Base-by-base conservation (phyloP, 2,329 filamentous ascomycete species). In the Pseudonectria buxi region DNA sequence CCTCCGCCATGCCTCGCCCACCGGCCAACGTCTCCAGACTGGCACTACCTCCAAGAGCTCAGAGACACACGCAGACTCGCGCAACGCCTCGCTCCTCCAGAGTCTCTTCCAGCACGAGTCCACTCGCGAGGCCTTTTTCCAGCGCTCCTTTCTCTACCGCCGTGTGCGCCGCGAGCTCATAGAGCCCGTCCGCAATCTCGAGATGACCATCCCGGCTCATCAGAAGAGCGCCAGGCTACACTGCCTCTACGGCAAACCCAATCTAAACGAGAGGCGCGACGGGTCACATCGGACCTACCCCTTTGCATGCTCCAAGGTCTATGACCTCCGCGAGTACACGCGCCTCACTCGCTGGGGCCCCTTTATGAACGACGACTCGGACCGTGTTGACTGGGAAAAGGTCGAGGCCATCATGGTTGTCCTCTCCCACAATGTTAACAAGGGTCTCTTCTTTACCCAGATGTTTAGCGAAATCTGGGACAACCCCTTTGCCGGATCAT, bases 321-420 rank as follows among this genome's bases (percentile, higher is more conserved):
- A 89, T 46, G 83, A 89, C 52, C 59, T 89, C 31, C 69, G 84
- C 1, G 71, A 81, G 45, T 85, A 86, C 56, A 82, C 74, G 0
- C 55, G 63, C 2, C 55, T 59, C 16, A 81, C 72, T 1, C 56
- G 68, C 25, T 89, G 84, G 83, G 85, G 85, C 0, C 85, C 85
- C 0, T 89, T 86, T 49, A 62, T 72, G 50, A 64, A 74, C 32
- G 83, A 88, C 50, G 75, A 72, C 2, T 70, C 66, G 3, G 69
- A 68, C 34, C 58, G 61, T 5, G 79, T 86, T 0, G 83, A 90
- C 57, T 90, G 85, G 85, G 83, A 89, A 58, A 86, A 84, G 62
- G 62, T 88, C 10, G 84, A 89, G 58, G 78, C 81, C 7, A 74
- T 87, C 35, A 75, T 87, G 68, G 65, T 88, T 4, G 76, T 82